Evolutionary conservation across 2,329 filamentous ascomycete genomes (phyloP).

Genomic region (Colletotrichum lentis): DNA sequence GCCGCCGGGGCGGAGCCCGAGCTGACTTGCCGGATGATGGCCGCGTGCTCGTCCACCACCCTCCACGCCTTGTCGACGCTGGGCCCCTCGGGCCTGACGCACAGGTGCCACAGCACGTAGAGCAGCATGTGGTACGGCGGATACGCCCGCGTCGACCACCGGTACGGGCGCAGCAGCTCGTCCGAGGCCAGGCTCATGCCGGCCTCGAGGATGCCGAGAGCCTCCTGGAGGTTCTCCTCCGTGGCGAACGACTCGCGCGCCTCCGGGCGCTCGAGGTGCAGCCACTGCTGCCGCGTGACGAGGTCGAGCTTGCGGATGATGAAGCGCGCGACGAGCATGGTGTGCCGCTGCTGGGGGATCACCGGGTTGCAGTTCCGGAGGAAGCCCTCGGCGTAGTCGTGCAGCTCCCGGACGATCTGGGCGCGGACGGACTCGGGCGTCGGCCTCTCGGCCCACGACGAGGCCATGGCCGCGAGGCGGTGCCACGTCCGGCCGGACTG

Average conservation of each 20-base stretch:
- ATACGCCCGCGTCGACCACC: constrained; percentile 51
- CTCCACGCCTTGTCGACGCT: constrained; percentile 47
- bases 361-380: constrained; percentile 61
- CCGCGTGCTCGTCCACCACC: constrained; percentile 36
- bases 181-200: constrained; percentile 44
- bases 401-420: constrained; percentile 53
- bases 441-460: constrained; percentile 28
- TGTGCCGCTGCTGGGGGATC: constrained; percentile 54
- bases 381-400: constrained; percentile 56
- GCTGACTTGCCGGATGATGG: constrained; percentile 20
- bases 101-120: constrained; percentile 55
- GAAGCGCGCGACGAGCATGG: constrained; percentile 43
- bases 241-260: constrained; percentile 41
- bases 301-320: constrained; percentile 49
- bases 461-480: constrained; percentile 40
- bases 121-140: constrained; percentile 55
- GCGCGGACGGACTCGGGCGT: constrained; percentile 48
- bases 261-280: constrained; percentile 39
- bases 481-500: constrained; percentile 52
- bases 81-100: constrained; percentile 48
- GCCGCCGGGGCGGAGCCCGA: constrained; percentile 37
- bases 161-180: constrained; percentile 49
- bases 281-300: constrained; percentile 45
- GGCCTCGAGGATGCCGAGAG: constrained; percentile 48
- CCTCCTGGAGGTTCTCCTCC: constrained; percentile 47